A percentile compares a stretch with the other conserved stretches of the same genome.
These are phyloP conservation scores for Coelastrella sp. DNA, from an alignment of 139 green algal genomes.

Conservation along the genomic window DNA sequence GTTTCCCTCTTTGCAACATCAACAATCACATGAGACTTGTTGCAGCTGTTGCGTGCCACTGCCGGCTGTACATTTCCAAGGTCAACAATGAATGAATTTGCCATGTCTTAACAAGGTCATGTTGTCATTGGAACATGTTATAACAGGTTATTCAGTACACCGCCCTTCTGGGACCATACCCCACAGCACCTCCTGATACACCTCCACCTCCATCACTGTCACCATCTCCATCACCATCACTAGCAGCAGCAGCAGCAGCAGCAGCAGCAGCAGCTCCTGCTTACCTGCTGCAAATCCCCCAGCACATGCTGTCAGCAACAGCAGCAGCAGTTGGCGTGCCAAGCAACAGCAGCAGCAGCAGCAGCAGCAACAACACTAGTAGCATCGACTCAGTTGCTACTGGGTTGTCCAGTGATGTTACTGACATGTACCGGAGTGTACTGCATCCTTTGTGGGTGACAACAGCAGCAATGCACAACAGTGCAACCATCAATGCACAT, in stretches of 20 bases:
- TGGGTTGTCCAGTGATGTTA: not conserved
- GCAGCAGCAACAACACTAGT: slow-evolving; percentile 2
- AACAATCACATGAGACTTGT: too few species aligned
- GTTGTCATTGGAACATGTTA: not conserved
- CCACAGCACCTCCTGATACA: not conserved
- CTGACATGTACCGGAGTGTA: too few species aligned
- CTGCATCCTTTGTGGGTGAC: too few species aligned
- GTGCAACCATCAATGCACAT: too few species aligned
- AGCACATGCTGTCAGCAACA: slow-evolving; percentile 2
- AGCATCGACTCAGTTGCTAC: not conserved
- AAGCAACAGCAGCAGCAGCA: slow-evolving; percentile 9
- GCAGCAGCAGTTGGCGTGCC: not conserved
- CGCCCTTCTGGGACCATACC: slow-evolving; percentile 15
- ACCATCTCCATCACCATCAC: not conserved
- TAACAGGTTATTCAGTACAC: slow-evolving; percentile 20
- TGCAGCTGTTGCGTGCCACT: too few species aligned
- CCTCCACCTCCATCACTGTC: not conserved
- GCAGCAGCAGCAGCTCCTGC: not conserved
- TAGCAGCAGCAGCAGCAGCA: not conserved
- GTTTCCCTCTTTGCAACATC: not conserved
- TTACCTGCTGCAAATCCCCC: not conserved
- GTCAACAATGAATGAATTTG: too few species aligned
- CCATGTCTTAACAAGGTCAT: too few species aligned
- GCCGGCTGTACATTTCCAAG: too few species aligned
- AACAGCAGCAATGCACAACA: too few species aligned